Conservation (phyloP, 768 basidiomycete species). For the Sarcomyxa edulis region DNA sequence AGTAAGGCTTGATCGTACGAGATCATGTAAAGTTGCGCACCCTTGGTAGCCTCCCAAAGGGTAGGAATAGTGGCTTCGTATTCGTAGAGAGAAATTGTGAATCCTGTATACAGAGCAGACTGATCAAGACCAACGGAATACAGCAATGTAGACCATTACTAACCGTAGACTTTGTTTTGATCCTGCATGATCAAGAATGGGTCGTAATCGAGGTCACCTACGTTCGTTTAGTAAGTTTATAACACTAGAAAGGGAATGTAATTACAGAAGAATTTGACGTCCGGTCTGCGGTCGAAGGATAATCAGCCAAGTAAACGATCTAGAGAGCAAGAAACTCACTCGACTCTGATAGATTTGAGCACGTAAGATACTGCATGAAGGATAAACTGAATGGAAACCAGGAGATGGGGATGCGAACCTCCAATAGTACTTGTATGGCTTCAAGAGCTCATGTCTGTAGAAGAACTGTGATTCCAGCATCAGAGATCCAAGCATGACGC, state of each 20-base stretch:
- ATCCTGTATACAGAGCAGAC: slow-evolving; percentile 36
- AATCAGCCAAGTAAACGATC: slow-evolving; percentile 1
- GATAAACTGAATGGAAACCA: no score
- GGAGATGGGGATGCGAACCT: no score
- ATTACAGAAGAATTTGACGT: slow-evolving; percentile 85
- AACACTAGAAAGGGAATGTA: no score
- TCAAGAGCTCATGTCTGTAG: slow-evolving; percentile 76
- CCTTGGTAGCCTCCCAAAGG: slow-evolving; percentile 74
- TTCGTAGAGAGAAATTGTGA: slow-evolving; percentile 80
- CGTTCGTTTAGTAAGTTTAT: no score
- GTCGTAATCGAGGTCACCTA: slow-evolving; percentile 78
- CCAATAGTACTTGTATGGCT: slow-evolving; percentile 87
- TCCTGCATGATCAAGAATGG: slow-evolving; percentile 89
- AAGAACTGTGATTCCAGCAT: slow-evolving; percentile 55
- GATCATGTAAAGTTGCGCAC: slow-evolving; percentile 27
- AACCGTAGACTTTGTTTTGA: slow-evolving; percentile 79
- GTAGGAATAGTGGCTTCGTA: slow-evolving; percentile 84
- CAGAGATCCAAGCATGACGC: background rate
- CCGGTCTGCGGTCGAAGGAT: slow-evolving; percentile 46
- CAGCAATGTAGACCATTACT: slow-evolving; percentile 8
- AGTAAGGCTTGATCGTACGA: background rate
- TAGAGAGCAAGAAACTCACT: slow-evolving; percentile 25
- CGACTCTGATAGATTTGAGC: slow-evolving; percentile 34
- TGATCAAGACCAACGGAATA: slow-evolving; percentile 12
- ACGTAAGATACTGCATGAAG: no score